Evolutionary conservation across 1,139 yeast genomes (phyloP).

Genomic region (Keqinozyma sinolaborantium): DNA sequence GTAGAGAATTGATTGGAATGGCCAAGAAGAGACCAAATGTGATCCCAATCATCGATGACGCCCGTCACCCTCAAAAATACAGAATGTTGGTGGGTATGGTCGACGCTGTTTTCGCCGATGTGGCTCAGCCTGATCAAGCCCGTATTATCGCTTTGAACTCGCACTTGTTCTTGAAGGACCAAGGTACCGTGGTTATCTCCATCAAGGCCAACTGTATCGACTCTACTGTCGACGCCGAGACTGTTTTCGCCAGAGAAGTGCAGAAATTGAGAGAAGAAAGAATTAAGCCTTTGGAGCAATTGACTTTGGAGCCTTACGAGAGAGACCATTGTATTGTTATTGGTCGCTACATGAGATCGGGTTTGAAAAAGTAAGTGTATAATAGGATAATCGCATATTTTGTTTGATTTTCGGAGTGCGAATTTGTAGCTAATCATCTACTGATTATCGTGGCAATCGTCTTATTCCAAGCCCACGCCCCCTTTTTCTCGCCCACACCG

Average conservation of each 20-base stretch:
- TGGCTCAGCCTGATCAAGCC: constrained; percentile 99
- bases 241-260: constrained; percentile 98
- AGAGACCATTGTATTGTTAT: constrained; percentile 99
- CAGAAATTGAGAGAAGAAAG: constrained; percentile 98
- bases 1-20: constrained; percentile 98
- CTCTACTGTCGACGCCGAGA: constrained; percentile 98
- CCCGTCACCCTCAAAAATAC: constrained; percentile 99
- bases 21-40: constrained; percentile 99
- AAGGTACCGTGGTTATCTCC: constrained; percentile 97
- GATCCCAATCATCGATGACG: constrained; percentile 98
- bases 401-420: too few species aligned
- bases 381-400: too few species aligned
- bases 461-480: too few species aligned
- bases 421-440: too few species aligned
- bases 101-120: constrained; percentile 97
- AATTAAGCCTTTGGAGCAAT: constrained; percentile 96
- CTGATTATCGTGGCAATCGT: too few species aligned
- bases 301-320: constrained; percentile 98
- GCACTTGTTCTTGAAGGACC: constrained; percentile 95
- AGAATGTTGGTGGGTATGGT: constrained; percentile 99
- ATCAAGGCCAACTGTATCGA: constrained; percentile 99
- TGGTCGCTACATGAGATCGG: constrained; percentile 94
- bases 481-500: too few species aligned
- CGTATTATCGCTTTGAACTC: constrained; percentile 98
- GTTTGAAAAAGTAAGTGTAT: constrained; percentile 47